Conservation (phyloP, 2,329 filamentous ascomycete species). For the Neofusicoccum kwambonambiense region DNA sequence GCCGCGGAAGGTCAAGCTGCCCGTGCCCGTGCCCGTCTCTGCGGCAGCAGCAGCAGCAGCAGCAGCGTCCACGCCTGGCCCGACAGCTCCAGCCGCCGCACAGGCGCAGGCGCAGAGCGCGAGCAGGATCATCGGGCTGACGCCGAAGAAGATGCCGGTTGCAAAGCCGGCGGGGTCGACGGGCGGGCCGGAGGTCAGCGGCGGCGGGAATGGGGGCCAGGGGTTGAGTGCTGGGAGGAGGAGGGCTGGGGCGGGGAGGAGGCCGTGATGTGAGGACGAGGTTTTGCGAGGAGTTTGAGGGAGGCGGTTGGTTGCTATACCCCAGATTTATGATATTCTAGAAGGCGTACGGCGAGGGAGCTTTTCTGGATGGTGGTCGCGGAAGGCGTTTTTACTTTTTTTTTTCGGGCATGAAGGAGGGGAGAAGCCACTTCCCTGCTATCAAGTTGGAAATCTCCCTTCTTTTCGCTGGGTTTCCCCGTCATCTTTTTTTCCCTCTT, state of each 20-base stretch:
- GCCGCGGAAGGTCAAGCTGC: constrained; percentile 35
- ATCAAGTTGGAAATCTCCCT: too few relatives aligned
- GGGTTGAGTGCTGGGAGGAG: not conserved
- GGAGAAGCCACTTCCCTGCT: too few relatives aligned
- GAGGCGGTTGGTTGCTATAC: not conserved
- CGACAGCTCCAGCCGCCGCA: too few relatives aligned
- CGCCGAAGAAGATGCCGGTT: constrained; percentile 10
- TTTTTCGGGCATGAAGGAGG: too few relatives aligned
- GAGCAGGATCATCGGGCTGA: not conserved
- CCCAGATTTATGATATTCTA: too few relatives aligned
- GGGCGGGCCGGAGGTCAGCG: not conserved
- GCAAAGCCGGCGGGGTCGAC: not conserved
- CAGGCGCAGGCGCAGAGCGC: not conserved
- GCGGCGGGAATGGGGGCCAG: not conserved
- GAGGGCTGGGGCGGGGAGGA: not conserved
- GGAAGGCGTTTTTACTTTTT: too few relatives aligned
- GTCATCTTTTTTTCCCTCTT: too few relatives aligned
- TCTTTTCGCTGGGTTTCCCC: too few relatives aligned
- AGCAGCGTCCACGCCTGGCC: too few relatives aligned
- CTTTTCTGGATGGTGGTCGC: too few relatives aligned
- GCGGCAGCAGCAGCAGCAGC: too few relatives aligned
- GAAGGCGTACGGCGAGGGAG: too few relatives aligned
- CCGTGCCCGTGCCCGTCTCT: constrained; percentile 20
- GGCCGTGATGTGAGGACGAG: not conserved
- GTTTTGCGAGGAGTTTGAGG: not conserved